Conservation (phyloP, 164 flowering plant species). For the Kalanchoe fedtschenkoi region DNA sequence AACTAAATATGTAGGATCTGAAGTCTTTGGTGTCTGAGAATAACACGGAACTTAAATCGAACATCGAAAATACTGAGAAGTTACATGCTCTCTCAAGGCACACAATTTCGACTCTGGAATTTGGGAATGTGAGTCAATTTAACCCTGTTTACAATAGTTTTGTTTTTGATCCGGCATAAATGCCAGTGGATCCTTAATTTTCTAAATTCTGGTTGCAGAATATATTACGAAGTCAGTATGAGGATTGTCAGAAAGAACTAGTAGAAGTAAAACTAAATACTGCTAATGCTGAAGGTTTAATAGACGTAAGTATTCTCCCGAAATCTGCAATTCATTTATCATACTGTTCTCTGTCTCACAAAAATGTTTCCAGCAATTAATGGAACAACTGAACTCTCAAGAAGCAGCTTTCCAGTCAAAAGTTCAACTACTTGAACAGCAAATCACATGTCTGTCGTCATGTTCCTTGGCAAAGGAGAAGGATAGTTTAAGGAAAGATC, state of each 20-base stretch:
- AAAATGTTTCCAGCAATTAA: constrained; percentile 32
- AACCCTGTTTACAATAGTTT: neutral
- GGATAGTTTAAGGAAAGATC: constrained; percentile 71
- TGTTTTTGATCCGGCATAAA: neutral
- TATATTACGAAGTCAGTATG: constrained; percentile 30
- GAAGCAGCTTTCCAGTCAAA: constrained; percentile 32
- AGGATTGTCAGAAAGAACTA: constrained; percentile 37
- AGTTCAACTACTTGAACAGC: constrained; percentile 49
- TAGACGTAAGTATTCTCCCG: constrained; percentile 24
- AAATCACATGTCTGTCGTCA: constrained; percentile 45
- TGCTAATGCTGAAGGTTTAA: constrained; percentile 34
- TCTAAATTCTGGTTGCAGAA: constrained; percentile 25
- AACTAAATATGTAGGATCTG: constrained; percentile 36
- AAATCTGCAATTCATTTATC: constrained; percentile 6
- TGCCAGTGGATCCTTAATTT: neutral
- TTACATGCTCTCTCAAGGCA: constrained; percentile 22
- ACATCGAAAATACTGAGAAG: constrained; percentile 24
- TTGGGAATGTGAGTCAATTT: constrained; percentile 37
- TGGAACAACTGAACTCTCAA: constrained; percentile 41
- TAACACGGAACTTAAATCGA: constrained; percentile 24
- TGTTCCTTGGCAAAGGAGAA: constrained; percentile 60
- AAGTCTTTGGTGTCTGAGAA: constrained; percentile 23
- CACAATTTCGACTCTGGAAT: constrained; percentile 25
- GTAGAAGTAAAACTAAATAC: constrained; percentile 30
- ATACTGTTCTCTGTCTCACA: constrained; percentile 8